Evolutionary conservation across 1,284 basidiomycete genomes (phyloP).

Genomic region (Sporisorium iseilematis-ciliati): DNA sequence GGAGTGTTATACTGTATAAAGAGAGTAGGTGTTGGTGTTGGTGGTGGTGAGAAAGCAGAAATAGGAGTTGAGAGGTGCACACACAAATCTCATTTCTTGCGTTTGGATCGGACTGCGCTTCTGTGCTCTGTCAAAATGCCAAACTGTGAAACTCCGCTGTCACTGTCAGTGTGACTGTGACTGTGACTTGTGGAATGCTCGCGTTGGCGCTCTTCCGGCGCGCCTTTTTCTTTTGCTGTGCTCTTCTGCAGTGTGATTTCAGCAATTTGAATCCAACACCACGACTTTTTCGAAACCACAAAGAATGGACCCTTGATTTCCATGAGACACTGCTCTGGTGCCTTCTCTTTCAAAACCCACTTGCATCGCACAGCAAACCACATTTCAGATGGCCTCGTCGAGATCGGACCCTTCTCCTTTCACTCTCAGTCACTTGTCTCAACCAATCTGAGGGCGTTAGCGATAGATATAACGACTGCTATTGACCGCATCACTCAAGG

Average conservation of each 20-base stretch:
- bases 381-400: not conserved
- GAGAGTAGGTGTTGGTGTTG: slow-evolving; percentile 8
- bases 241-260: not conserved
- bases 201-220: slow-evolving; percentile 29
- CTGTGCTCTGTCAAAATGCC: not conserved
- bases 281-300: not conserved
- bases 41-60: not conserved
- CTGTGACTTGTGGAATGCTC: not conserved
- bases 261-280: slow-evolving; percentile 18
- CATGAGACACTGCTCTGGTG: not conserved
- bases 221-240: slow-evolving; percentile 1
- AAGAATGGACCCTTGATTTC: slow-evolving; percentile 5
- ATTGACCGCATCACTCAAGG: not conserved
- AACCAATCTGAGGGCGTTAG: not conserved
- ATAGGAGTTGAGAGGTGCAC: slow-evolving; percentile 1
- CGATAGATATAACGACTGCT: too few species aligned
- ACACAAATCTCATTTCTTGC: not conserved
- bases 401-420: slow-evolving; percentile 4
- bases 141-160: not conserved
- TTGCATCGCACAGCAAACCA: not conserved
- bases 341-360: not conserved
- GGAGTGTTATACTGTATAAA: not conserved
- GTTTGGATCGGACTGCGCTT: not conserved
- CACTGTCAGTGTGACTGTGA: too few species aligned
- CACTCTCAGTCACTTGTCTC: too few species aligned